phyloP scores from a whole-genome alignment of 345 rosid genomes.

The Citrus sinensis region DNA sequence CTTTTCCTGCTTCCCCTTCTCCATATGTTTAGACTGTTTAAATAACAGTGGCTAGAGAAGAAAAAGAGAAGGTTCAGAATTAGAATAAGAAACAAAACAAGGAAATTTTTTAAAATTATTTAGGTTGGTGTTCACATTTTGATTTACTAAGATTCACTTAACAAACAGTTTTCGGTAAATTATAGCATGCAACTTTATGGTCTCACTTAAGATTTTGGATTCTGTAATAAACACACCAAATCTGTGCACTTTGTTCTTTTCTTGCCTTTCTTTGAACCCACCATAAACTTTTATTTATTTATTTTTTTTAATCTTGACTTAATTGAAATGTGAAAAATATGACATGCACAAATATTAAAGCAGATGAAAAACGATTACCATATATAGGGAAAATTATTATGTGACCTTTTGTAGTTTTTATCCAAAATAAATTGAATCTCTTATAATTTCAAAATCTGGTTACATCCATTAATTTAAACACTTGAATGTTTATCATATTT shows the following conservation, averaged over 20 bases:
- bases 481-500: background rate
- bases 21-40: background rate
- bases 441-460: background rate
- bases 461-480: background rate
- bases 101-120: background rate
- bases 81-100: background rate
- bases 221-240: background rate
- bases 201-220: background rate
- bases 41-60: background rate
- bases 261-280: background rate
- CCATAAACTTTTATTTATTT: background rate
- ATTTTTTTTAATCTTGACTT: background rate
- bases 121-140: background rate
- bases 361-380: background rate
- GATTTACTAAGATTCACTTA: background rate
- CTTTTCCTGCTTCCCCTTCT: background rate
- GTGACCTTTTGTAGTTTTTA: background rate
- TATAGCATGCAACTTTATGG: background rate
- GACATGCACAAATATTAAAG: background rate
- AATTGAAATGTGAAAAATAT: background rate
- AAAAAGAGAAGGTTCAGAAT: background rate
- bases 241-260: background rate
- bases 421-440: background rate
- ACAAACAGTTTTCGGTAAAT: background rate
- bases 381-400: too few relatives aligned